Evolutionary conservation across 805 yeast species (phyloP), one percentile per base, ranked within the genome.

Genomic region (Helenozyma baotianmanensis): DNA sequence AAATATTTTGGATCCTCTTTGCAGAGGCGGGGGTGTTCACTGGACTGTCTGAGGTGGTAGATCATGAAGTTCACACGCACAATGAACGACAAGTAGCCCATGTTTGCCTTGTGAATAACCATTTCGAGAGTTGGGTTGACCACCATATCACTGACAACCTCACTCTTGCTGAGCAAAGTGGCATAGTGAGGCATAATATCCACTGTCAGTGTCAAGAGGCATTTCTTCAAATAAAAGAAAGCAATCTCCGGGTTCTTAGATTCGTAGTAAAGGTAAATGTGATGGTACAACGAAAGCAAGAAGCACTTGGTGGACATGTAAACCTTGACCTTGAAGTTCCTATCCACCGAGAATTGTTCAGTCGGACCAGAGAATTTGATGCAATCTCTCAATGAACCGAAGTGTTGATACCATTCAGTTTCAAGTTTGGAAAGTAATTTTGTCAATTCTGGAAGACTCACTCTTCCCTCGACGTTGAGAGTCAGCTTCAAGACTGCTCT

Each of bases 41-140:
- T 33, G 3, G 46, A 33, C 6, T 23, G 42, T 15, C 47, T 48
- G 50, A 52, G 36, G 17, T 46, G 47, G 31, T 49, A 51, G 13
- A 62, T 54, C 3, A 45, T 32, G 25, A 54, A 56, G 36, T 62
- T 64, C 9, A 53, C 49, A 23, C 62, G 47, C 3, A 60, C 47
- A 7, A 61, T 50, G 6, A 57, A 47, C 1, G 65, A 58, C 23
- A 60, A 39, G 27, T 52, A 43, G 4, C 58, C 40, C 40, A 53
- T 58, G 36, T 56, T 58, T 6, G 60, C 36, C 38, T 57, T 60
- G 33, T 61, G 65, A 14, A 62, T 49, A 32, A 51, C 38, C 30
- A 40, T 35, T 11, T 40, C 38, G 14, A 50, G 25, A 8, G 44
- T 39, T 1, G 55, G 54, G 26, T 50, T 50, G 36, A 47, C 43